Base-by-base conservation (phyloP, 805 yeast species). In the Hyphopichia homilentoma region DNA sequence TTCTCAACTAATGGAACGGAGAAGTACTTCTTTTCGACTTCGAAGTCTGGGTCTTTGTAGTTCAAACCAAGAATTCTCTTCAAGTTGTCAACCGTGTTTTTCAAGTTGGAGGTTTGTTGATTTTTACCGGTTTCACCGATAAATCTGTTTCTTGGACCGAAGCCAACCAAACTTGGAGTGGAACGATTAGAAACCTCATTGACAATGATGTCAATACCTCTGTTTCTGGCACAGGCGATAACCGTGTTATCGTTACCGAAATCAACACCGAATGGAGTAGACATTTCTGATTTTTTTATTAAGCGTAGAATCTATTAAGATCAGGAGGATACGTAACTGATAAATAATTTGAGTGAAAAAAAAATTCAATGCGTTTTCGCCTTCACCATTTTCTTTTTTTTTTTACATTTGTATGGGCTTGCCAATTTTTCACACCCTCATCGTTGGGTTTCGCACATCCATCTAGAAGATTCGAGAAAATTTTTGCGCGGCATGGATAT, bases 151-250 rank as follows among this genome's bases (percentile, higher is more conserved):
- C 84, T 86, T 45, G 57, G 59, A 48, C 97, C 97, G 51, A 93
- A 93, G 21, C 96, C 97, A 48, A 93, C 93, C 46, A 86, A 62
- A 5, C 78, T 58, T 45, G 99, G 98, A 21, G 99, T 93, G 47
- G 94, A 65, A 68, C 99, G 84, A 82, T 93, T 93, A 36, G 97
- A 89, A 30, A 93, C 97, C 69, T 93, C 99, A 62, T 93, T 93
- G 69, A 93, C 97, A 54, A 93, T 86, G 54, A 93, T 82, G 65
- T 93, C 99, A 59, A 93, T 93, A 59, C 97, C 97, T 73, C 97
- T 82, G 79, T 90, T 93, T 64, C 90, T 84, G 43, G 98, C 98
- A 59, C 95, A 67, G 26, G 95, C 97, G 59, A 90, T 77, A 49
- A 90, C 97, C 44, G 96, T 80, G 75, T 77, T 84, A 74, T 78